A percentile compares a stretch with the other conserved stretches of the same genome.
These are phyloP conservation scores for Chaetothyriales sp. DNA, from an alignment of 2,329 filamentous ascomycete genomes.

Conservation along the genomic window DNA sequence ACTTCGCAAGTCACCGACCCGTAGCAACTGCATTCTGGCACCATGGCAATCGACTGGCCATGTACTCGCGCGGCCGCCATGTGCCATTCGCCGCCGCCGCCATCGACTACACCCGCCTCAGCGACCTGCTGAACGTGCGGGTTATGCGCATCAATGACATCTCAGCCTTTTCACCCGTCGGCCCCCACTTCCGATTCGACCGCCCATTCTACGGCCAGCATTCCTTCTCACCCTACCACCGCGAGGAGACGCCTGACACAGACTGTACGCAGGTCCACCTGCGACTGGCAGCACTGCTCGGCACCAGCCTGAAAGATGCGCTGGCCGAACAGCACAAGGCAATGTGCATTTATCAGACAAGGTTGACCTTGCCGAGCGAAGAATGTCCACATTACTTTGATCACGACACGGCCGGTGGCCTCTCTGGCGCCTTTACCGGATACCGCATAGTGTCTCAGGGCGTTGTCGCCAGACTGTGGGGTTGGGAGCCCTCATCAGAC, in stretches of 20 bases:
- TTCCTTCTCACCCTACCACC: conserved; percentile 8
- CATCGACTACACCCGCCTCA: neutral
- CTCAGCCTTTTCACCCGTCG: neutral
- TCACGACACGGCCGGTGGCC: conserved; percentile 18
- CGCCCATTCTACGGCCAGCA: conserved; percentile 30
- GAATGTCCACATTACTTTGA: conserved; percentile 25
- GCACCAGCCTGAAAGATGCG: neutral
- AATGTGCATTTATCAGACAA: conserved; percentile 27
- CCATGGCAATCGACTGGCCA: conserved; percentile 9
- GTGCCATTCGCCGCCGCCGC: conserved; percentile 6
- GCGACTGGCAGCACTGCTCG: neutral
- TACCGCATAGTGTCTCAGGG: neutral
- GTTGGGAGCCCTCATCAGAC: neutral
- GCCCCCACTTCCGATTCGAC: conserved; percentile 25
- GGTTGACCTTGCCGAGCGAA: conserved; percentile 18
- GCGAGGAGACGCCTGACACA: neutral
- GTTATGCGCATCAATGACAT: neutral
- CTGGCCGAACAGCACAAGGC: conserved; percentile 22
- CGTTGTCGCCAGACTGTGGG: conserved; percentile 4
- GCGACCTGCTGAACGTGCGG: neutral
- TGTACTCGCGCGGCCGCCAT: conserved; percentile 8
- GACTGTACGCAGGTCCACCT: neutral
- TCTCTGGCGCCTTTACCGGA: neutral
- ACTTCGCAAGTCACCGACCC: neutral
- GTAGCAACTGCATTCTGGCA: conserved; percentile 9